Evolutionary conservation across 257 asterid genomes (phyloP).

Genomic region (Vinca minor): DNA sequence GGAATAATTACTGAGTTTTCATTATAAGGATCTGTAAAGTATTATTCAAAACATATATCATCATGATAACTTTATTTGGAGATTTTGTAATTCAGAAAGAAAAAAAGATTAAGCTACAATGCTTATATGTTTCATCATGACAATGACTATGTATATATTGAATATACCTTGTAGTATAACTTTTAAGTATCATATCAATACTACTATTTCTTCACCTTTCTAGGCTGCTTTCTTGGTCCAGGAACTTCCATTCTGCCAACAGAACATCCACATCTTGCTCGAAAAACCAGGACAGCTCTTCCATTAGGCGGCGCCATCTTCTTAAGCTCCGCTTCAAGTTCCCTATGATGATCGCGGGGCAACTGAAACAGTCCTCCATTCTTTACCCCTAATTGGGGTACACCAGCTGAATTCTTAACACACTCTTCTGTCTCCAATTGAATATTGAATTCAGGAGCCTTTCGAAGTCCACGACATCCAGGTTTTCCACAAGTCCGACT

Average conservation of each 20-base stretch:
- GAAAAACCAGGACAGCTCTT: conserved; percentile 76
- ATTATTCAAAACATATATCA: conserved; percentile 26
- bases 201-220: conserved; percentile 75
- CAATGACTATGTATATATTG: conserved; percentile 18
- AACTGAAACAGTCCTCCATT: conserved; percentile 67
- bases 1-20: conserved; percentile 7
- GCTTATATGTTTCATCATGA: conserved; percentile 19
- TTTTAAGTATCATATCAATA: conserved; percentile 11
- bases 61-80: conserved; percentile 38
- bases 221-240: conserved; percentile 57
- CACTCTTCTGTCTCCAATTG: conserved; percentile 76
- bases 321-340: conserved; percentile 89
- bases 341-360: conserved; percentile 76
- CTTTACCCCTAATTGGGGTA: conserved; percentile 31
- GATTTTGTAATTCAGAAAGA: conserved; percentile 20
- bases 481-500: conserved; percentile 58
- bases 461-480: conserved; percentile 67
- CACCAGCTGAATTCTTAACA: conserved; percentile 36
- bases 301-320: conserved; percentile 94
- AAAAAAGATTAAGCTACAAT: conserved; percentile 10
- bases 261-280: conserved; percentile 89
- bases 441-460: conserved; percentile 88
- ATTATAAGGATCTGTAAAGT: conserved; percentile 8
- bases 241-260: conserved; percentile 87
- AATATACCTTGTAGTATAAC: conserved; percentile 15